Conservation (phyloP, 2,329 filamentous ascomycete genomes). For the Cercospora sp. region DNA sequence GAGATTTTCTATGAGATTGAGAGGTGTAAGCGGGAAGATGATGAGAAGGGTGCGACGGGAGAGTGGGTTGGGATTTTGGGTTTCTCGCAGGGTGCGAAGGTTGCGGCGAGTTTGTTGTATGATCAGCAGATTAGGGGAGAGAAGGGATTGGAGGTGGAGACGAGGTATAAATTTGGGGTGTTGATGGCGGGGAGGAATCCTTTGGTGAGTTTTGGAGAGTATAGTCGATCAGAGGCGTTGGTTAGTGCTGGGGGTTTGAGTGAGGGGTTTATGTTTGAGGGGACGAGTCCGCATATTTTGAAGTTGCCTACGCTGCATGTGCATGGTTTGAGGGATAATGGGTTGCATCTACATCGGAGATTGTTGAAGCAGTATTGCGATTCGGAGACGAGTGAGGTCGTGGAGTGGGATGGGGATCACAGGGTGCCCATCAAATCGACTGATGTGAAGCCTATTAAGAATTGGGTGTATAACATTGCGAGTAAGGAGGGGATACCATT, state of each 20-base stretch:
- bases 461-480: constrained; percentile 55
- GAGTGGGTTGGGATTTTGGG: constrained; percentile 54
- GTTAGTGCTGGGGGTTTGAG: constrained; percentile 47
- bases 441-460: constrained; percentile 62
- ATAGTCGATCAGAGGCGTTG: constrained; percentile 41
- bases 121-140: constrained; percentile 60
- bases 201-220: constrained; percentile 55
- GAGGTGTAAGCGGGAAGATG: constrained; percentile 50
- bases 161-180: constrained; percentile 61
- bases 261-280: constrained; percentile 48
- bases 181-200: constrained; percentile 64
- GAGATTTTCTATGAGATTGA: constrained; percentile 50
- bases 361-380: constrained; percentile 62
- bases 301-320: constrained; percentile 66
- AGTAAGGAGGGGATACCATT: constrained; percentile 48
- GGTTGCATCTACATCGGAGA: constrained; percentile 59
- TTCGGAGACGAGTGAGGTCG: constrained; percentile 53
- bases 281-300: constrained; percentile 52
- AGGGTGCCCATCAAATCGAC: constrained; percentile 66
- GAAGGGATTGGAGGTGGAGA: constrained; percentile 40
- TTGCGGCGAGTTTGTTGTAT: constrained; percentile 49
- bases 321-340: constrained; percentile 63
- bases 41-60: constrained; percentile 45
- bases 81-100: constrained; percentile 54
- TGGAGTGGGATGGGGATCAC: constrained; percentile 76